phyloP scores from a whole-genome alignment of 768 basidiomycete species.

The Mycena chlorophos region DNA sequence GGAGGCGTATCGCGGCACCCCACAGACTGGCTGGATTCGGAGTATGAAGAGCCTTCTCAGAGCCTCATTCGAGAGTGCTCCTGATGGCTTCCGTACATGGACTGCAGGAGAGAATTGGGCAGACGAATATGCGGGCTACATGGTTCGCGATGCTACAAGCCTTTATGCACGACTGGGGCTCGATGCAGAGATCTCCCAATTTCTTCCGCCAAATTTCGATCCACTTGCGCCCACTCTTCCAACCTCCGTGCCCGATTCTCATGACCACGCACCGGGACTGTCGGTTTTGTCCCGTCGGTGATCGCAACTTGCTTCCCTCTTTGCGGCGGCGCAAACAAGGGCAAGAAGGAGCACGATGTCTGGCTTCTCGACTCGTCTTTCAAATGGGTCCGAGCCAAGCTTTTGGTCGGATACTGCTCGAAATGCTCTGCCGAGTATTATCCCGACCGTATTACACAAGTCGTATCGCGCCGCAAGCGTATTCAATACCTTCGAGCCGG shows the following conservation, averaged over 20 bases:
- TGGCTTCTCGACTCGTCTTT: not conserved
- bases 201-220: too few species aligned
- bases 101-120: not conserved
- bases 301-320: not conserved
- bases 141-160: not conserved
- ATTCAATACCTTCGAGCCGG: slow-evolving; percentile 7
- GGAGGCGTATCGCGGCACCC: not conserved
- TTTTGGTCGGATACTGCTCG: not conserved
- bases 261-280: not conserved
- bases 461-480: not conserved
- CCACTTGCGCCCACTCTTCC: not conserved
- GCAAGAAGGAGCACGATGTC: not conserved
- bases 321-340: not conserved
- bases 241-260: not conserved
- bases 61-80: not conserved
- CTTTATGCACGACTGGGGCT: not conserved
- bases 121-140: not conserved
- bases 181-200: too few species aligned
- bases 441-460: not conserved
- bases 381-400: not conserved
- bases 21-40: not conserved
- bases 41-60: not conserved
- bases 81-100: not conserved
- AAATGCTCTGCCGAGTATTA: not conserved
- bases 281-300: not conserved